Conservation (phyloP, 495 filamentous ascomycete genomes). For the Xylaria cubensis region DNA sequence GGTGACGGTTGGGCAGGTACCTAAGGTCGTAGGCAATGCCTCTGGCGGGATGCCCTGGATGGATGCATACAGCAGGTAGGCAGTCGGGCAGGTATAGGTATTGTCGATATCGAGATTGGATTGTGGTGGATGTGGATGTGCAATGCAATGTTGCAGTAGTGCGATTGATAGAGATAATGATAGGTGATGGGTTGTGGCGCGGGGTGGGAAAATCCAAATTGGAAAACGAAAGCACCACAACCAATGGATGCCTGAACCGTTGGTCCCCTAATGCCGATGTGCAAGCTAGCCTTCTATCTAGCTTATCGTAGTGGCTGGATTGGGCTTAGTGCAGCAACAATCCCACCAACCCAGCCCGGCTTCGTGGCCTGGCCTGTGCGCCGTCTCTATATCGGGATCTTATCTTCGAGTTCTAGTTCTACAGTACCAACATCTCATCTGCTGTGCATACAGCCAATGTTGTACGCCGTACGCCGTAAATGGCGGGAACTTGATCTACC, state of each 20-base stretch:
- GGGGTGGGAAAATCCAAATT: background rate
- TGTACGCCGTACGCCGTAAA: background rate
- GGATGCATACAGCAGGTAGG: background rate
- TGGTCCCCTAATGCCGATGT: background rate
- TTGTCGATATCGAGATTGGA: slow-evolving; percentile 2
- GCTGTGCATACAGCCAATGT: background rate
- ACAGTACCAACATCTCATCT: background rate
- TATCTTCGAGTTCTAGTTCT: background rate
- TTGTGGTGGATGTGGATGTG: slow-evolving; percentile 1
- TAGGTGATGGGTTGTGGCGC: background rate
- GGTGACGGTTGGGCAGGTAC: background rate
- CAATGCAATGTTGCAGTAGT: background rate
- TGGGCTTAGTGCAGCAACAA: background rate
- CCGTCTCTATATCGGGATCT: background rate
- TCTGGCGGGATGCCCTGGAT: background rate
- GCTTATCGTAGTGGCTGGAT: background rate
- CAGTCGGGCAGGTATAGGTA: background rate
- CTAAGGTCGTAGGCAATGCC: background rate
- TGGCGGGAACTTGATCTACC: background rate
- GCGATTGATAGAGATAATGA: slow-evolving; percentile 3
- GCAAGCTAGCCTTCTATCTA: background rate
- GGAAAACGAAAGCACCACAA: background rate
- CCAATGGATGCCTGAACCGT: background rate
- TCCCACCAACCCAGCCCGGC: background rate
- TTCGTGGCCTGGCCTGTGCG: background rate